Evolutionary conservation across 106 monocot species (phyloP).

Genomic region (Ottelia alismoides): DNA sequence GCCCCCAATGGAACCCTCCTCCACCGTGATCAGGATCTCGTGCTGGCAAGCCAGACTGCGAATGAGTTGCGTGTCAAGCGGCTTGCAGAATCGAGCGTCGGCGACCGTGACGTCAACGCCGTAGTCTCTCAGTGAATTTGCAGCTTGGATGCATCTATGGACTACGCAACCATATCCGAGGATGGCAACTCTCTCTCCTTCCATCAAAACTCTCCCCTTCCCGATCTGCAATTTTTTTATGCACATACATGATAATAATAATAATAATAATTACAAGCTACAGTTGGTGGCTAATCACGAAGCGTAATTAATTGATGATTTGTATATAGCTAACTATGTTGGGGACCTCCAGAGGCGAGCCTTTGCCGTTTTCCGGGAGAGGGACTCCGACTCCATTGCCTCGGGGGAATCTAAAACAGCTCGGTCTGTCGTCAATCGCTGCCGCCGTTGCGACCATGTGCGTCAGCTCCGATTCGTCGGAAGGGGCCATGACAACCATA

Average conservation of each 20-base stretch:
- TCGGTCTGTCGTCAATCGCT: background rate
- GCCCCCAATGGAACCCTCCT: conserved; percentile 2
- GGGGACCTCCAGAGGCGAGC: background rate
- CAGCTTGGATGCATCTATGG: background rate
- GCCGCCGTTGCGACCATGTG: conserved; percentile 2
- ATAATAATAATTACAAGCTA: background rate
- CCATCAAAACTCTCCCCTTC: background rate
- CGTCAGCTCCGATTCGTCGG: background rate
- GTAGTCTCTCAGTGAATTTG: background rate
- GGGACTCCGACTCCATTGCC: background rate
- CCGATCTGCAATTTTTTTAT: background rate
- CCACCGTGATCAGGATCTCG: background rate
- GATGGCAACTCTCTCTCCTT: background rate
- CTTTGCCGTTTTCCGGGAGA: background rate
- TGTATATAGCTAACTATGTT: background rate
- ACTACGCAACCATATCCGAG: too few relatives aligned
- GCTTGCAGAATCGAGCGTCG: conserved; percentile 1
- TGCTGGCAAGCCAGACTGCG: background rate
- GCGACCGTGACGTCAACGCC: background rate
- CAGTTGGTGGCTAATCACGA: background rate
- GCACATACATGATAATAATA: background rate
- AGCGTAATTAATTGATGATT: background rate
- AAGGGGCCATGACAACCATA: conserved; percentile 3
- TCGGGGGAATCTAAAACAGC: background rate
- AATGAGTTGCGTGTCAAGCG: background rate